A percentile compares a stretch with the other conserved stretches of the same genome.
Conservation (phyloP, 73 alveolate genomes). For the Paramecium primaurelia region DNA sequence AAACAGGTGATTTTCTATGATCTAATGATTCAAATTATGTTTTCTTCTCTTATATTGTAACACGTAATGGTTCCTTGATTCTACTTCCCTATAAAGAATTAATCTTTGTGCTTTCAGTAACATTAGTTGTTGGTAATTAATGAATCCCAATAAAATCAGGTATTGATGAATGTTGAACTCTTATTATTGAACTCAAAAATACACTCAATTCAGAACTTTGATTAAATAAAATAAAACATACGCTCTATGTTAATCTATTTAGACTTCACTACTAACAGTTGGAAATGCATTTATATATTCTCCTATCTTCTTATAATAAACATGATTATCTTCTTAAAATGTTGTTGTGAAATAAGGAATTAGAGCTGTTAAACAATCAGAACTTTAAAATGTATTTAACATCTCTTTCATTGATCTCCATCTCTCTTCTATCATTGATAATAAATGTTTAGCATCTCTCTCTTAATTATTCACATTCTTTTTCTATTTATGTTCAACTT, state of each 20-base stretch:
- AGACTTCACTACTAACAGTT: slow-evolving; percentile 1
- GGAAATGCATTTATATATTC: slow-evolving; percentile 30
- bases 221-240: not conserved
- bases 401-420: slow-evolving; percentile 1
- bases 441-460: slow-evolving; percentile 43
- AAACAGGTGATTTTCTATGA: not conserved
- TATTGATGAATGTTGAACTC: not conserved
- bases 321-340: not conserved
- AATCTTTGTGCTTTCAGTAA: slow-evolving; percentile 6
- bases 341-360: slow-evolving; percentile 31
- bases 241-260: not conserved
- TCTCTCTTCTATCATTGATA: not conserved
- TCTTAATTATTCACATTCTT: slow-evolving; percentile 22
- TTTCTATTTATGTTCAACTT: not conserved
- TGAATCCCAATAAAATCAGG: slow-evolving; percentile 25
- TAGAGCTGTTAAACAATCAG: not conserved
- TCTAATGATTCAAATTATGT: not conserved
- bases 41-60: not conserved
- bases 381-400: not conserved
- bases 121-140: slow-evolving; percentile 24
- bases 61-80: not conserved
- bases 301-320: not conserved
- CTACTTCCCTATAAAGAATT: not conserved
- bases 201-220: not conserved
- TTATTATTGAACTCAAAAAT: not conserved